A percentile compares a stretch with the other conserved stretches of the same genome.
phyloP scores from a whole-genome alignment of 345 rosid species.

The Salix purpurea region DNA sequence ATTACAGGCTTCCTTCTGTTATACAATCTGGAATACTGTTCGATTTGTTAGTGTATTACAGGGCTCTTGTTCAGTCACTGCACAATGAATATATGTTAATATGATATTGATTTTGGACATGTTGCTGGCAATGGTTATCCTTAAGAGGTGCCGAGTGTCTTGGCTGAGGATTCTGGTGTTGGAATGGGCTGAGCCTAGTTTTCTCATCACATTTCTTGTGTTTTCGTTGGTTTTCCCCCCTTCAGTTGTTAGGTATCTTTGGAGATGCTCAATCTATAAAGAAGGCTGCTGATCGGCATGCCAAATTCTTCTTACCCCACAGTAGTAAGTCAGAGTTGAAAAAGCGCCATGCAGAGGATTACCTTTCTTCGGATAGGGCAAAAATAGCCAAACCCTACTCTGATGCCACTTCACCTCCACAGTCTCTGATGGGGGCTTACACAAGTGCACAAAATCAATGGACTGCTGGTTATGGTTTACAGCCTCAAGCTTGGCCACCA shows the following conservation, averaged over 20 bases:
- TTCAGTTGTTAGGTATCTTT: constrained; percentile 76
- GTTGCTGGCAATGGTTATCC: neutral
- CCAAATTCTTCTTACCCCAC: constrained; percentile 63
- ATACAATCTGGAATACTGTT: neutral
- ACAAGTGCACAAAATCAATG: constrained; percentile 73
- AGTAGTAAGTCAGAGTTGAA: constrained; percentile 60
- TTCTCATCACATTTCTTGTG: neutral
- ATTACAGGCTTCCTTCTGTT: neutral
- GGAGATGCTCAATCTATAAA: constrained; percentile 63
- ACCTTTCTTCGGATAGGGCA: constrained; percentile 66
- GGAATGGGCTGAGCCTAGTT: neutral
- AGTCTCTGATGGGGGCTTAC: constrained; percentile 65
- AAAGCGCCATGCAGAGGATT: constrained; percentile 87
- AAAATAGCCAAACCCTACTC: constrained; percentile 68
- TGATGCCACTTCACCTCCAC: constrained; percentile 52
- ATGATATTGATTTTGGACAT: neutral
- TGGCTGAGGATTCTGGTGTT: neutral
- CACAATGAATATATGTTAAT: neutral
- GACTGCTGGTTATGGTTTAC: constrained; percentile 73
- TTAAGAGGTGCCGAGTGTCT: neutral
- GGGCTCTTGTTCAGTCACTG: neutral
- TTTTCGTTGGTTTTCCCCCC: neutral
- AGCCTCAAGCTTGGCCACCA: constrained; percentile 78
- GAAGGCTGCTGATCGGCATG: constrained; percentile 75
- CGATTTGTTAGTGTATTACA: neutral